Evolutionary conservation across 164 flowering plant species (phyloP).

Genomic region (Magnolia kwangsiensis): DNA sequence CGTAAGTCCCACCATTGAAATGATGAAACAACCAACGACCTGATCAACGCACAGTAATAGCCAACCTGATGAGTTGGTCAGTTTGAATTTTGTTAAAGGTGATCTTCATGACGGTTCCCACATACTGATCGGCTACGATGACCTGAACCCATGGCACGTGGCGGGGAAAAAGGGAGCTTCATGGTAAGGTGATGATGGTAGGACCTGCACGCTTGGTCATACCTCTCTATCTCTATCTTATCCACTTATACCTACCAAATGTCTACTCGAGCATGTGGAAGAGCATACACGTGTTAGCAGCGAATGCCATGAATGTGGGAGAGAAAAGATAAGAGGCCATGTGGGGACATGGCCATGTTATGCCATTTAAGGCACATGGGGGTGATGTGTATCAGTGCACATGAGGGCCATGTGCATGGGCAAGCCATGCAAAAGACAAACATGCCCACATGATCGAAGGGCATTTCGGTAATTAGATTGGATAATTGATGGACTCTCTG

Average conservation of each 20-base stretch:
- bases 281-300: background rate
- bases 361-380: constrained; percentile 14
- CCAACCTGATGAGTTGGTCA: no score
- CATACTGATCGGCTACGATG: no score
- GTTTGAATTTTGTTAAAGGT: no score
- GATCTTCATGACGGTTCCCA: no score
- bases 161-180: background rate
- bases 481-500: background rate
- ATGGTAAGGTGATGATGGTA: background rate
- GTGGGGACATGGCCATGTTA: constrained; percentile 6
- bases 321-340: background rate
- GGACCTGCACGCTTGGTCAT: background rate
- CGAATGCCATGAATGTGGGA: background rate
- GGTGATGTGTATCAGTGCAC: constrained; percentile 3
- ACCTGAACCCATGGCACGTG: no score
- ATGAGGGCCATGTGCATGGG: constrained; percentile 12
- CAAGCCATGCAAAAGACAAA: background rate
- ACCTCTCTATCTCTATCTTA: background rate
- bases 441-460: background rate
- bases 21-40: no score
- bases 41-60: no score
- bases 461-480: background rate
- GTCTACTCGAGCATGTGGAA: background rate
- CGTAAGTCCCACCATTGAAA: no score
- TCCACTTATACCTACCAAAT: background rate